These are phyloP conservation scores for Beauveria brongniartii DNA, from an alignment of 2,329 filamentous ascomycete genomes.

Conservation along the genomic window DNA sequence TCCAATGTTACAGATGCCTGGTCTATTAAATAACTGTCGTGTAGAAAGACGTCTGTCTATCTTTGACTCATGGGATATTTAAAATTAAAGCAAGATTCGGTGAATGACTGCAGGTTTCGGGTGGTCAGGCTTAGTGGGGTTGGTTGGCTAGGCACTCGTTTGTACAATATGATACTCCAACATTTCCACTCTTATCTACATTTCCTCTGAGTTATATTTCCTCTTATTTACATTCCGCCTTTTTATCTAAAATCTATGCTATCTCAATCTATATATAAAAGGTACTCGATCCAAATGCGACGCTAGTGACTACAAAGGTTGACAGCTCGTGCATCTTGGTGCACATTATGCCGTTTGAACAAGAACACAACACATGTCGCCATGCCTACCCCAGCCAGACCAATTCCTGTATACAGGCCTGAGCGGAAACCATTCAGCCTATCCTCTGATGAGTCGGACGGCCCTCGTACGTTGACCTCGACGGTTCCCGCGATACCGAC, in stretches of 20 bases:
- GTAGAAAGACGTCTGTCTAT: background rate
- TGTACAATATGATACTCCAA: too few relatives aligned
- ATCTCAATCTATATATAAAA: too few relatives aligned
- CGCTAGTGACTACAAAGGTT: too few relatives aligned
- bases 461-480: conserved; percentile 33
- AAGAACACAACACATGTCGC: conserved; percentile 4
- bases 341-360: background rate
- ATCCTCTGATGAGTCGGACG: conserved; percentile 18
- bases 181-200: too few relatives aligned
- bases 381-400: conserved; percentile 21
- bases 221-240: too few relatives aligned
- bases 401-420: conserved; percentile 34
- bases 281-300: too few relatives aligned
- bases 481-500: conserved; percentile 60
- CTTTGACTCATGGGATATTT: background rate
- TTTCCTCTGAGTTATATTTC: too few relatives aligned
- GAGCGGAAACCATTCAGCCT: conserved; percentile 27
- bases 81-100: background rate
- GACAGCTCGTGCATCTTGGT: too few relatives aligned
- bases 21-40: background rate
- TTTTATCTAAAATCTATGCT: too few relatives aligned
- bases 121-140: too few relatives aligned
- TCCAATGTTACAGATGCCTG: background rate
- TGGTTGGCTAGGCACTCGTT: too few relatives aligned
- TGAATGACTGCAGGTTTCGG: too few relatives aligned